Evolutionary conservation across 768 basidiomycete species (phyloP), one percentile per base, ranked within the genome.

Genomic region (Gymnopilus dilepis): DNA sequence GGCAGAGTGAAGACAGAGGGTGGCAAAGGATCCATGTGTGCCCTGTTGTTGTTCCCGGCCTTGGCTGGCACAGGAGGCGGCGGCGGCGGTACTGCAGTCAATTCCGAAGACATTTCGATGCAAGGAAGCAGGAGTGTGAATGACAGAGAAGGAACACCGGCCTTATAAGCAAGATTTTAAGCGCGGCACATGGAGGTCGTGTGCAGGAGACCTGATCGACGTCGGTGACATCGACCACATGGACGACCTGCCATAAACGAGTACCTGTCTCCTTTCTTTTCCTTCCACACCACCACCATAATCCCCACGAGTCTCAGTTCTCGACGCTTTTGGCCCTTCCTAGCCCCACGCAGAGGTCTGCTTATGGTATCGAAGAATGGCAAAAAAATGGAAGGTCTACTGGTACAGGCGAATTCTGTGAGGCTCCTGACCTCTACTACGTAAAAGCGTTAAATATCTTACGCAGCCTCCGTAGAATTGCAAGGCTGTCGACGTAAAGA

Each of bases 1-100:
- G 89, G 90, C 2, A 99, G 82, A 4, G 92, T 94, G 73, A 91
- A 88, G n/a, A 97, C 95, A 12, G 91, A 94, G 2, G 88, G 80
- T 12, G 93, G 92, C 13, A 94, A 79, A 12, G 78, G 74, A 45
- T 78, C 69, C 62, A 80, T 69, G 38, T 81, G 77, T 2, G 76
- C 72, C 26, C 66, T 64, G 62, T 77, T 81, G 38, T 70, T 68
- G 67, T 80, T 78, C 19, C 41, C 57, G 7, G 59, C 52, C 21
- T 72, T 70, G 4, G 76, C 76, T 19, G 75, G 76, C 62, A 76
- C 76, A 8, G 79, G 71, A 7, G 74, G 77, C 7, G 74, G 65
- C n/a, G 70, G 68, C 34, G 76, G 74, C 17, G 59, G 33, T 9
- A 24, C 31, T 17, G 40, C 26, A 33, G 33, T 51, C 7, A 47